Base-by-base conservation (phyloP, 768 basidiomycete species). In the Amanita inopinata region DNA sequence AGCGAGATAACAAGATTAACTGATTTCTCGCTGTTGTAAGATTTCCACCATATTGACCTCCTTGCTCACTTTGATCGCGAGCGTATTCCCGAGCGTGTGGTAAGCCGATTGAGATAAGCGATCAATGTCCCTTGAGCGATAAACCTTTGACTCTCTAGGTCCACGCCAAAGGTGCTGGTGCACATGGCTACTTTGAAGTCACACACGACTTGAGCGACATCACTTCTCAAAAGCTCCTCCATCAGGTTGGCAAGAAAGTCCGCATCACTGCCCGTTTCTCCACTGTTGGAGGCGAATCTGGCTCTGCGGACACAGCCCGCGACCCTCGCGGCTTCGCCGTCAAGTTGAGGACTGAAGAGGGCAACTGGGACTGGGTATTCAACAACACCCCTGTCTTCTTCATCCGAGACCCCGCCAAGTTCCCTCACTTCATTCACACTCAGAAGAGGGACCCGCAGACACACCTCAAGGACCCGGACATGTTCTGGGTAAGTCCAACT, bases 81-180 rank as follows among this genome's bases (percentile, higher is more conserved):
- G 63, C 84, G 94, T 59, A 94, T 98, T 55, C 94, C 93, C 11
- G 90, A 94, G 71, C 88, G 90, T 61, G 83, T 88, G 50, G 90
- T 82, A 61, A 51, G 77, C 69, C n/a, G n/a, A n/a, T n/a, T n/a
- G n/a, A n/a, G n/a, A 10, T 33, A 23, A 24, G 37, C 1, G 4
- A 4, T 35, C 37, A 15, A 12, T n/a, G 33, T 43, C 4, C 5
- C 30, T 8, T 34, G 9, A 51, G 56, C 54, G 33, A 51, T 56
- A 35, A 55, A 62, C 56, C 50, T 53, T 43, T 52, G 56, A 45
- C 49, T 55, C 52, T 12, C 19, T 59, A 90, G 83, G 76, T 92
- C 40, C 91, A 92, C 56, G 89, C 90, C 49, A 94, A 91, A 60
- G 93, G 86, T 44, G 84, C 83, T 41, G 90, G 87, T 50, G 92